Conservation (phyloP, 306 rosid genomes). For the Alnus rubra region DNA sequence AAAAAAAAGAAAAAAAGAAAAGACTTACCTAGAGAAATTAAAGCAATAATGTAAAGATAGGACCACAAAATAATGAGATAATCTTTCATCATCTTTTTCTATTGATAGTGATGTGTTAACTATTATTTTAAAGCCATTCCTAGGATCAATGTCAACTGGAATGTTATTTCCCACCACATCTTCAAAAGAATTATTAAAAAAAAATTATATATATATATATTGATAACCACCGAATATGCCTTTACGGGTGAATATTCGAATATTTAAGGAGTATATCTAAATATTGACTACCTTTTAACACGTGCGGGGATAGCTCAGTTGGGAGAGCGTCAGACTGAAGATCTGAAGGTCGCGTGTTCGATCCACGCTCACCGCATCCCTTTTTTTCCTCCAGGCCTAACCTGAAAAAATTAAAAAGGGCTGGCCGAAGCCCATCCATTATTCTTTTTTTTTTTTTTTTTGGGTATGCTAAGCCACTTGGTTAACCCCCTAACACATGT, state of each 20-base stretch:
- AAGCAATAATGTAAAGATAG: not conserved
- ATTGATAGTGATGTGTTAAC: not conserved
- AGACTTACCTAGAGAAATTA: not conserved
- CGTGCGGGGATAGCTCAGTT: conserved; percentile 21
- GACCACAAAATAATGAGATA: not conserved
- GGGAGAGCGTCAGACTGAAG: conserved; percentile 27
- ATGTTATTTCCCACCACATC: not conserved
- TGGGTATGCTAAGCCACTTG: too few relatives aligned
- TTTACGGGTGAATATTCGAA: not conserved
- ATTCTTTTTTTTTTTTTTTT: not conserved
- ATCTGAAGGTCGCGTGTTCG: conserved; percentile 24
- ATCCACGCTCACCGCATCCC: conserved; percentile 16
- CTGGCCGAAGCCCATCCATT: too few relatives aligned
- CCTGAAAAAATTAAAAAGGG: too few relatives aligned
- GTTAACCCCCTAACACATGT: too few relatives aligned
- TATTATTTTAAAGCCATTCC: not conserved
- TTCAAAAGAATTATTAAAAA: not conserved
- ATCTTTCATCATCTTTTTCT: not conserved
- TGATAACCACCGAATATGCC: not conserved
- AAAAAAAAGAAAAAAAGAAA: not conserved
- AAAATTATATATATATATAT: not conserved
- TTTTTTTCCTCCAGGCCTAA: not conserved
- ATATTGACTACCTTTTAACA: rapidly evolving
- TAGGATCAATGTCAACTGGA: not conserved
- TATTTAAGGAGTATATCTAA: rapidly evolving